Evolutionary conservation across 306 rosid species (phyloP), one percentile per base, ranked within the genome.

Genomic region (Prunus fruticosa): DNA sequence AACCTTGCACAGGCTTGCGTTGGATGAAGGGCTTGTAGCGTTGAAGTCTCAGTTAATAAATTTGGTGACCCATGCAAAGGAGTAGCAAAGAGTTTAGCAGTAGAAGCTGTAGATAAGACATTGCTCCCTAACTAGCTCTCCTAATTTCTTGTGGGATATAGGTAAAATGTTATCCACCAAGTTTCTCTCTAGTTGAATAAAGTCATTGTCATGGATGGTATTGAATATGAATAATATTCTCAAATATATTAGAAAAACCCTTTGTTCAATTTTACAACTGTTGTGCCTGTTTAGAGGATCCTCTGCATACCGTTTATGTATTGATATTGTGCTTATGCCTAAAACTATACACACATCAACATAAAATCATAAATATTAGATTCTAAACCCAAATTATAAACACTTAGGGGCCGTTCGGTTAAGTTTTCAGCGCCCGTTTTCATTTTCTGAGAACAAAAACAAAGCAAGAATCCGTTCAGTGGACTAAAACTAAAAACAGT

Each of bases 31-130:
- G 83, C 88, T 70, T 95, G 99, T 79, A 91, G 81, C 38, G 25
- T 95, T 45, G 84, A 71, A 68, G 91, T 89, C 54, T 90, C 99
- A 15, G 72, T 57, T 15, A 52, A 82, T 50, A 77, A 78, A 41
- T 90, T 92, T 0, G 97, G 97, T 45, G 84, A 92, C 84, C 97
- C 97, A 1, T 95, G 97, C 70, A 19, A 13, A 68, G 97, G 96
- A 80, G 85, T 81, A 18, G 18, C 83, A 25, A 95, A 92, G 82
- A 90, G 97, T 80, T 84, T 92, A 85, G 97, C 97, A 41, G 97
- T 95, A 58, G 99, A 92, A 85, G 99, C 90, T 95, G 99, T 84
- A 74, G 86, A 71, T 86, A 71, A 34, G 69, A 52, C 14, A 6
- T 41, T 63, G 47, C 63, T 67, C 79, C 14, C 41, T 12, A 41